Percentiles rank a stretch among this genome's conserved stretches.
These are phyloP conservation scores for Candida ficus DNA, from an alignment of 805 yeast genomes.

Conservation along the genomic window DNA sequence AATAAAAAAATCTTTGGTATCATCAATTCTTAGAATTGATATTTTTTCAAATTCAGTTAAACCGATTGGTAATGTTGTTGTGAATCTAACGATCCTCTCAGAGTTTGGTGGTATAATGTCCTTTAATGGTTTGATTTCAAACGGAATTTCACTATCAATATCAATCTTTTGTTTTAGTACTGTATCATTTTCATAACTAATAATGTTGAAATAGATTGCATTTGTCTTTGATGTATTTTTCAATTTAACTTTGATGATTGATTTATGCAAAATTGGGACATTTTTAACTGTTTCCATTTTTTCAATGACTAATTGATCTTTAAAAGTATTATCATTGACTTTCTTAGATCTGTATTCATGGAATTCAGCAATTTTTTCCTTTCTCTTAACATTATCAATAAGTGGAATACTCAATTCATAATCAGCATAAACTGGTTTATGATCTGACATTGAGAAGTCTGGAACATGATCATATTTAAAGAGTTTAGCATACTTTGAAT, in stretches of 20 bases:
- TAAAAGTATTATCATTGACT: constrained; percentile 32
- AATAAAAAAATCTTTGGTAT: constrained; percentile 28
- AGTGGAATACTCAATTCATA: constrained; percentile 28
- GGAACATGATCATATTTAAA: constrained; percentile 20
- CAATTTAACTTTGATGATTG: constrained; percentile 24
- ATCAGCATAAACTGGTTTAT: constrained; percentile 46
- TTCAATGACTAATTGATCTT: constrained; percentile 35
- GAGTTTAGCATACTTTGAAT: constrained; percentile 25
- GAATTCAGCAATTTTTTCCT: constrained; percentile 31
- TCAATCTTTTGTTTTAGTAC: constrained; percentile 12
- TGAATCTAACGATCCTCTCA: constrained; percentile 18
- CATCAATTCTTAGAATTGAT: constrained; percentile 24
- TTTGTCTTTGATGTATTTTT: constrained; percentile 22
- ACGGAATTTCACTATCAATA: constrained; percentile 17
- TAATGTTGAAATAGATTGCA: constrained; percentile 30
- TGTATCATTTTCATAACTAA: constrained; percentile 20
- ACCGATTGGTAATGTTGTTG: constrained; percentile 25
- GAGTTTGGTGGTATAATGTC: constrained; percentile 26
- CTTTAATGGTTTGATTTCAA: constrained; percentile 16
- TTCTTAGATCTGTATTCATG: constrained; percentile 37
- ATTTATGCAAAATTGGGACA: constrained; percentile 24
- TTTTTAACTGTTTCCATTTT: constrained; percentile 28
- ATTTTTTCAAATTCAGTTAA: constrained; percentile 21
- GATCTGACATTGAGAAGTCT: constrained; percentile 40
- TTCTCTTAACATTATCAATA: constrained; percentile 34